Base-by-base conservation (phyloP, 1,284 basidiomycete species). In the Ustilago hordei region DNA sequence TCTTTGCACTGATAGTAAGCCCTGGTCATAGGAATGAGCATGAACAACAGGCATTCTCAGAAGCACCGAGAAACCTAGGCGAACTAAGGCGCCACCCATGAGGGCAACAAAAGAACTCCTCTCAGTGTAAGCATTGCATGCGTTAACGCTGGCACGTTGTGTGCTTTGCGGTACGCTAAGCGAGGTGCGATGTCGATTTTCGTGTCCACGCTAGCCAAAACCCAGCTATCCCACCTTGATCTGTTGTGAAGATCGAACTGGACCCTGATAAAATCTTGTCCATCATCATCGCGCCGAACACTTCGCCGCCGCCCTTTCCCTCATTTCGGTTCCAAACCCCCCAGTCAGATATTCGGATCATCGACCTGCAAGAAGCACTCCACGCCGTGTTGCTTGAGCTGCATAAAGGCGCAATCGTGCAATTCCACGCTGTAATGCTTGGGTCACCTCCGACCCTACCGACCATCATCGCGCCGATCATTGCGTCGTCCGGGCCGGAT, bases 111-210 rank as follows among this genome's bases (percentile, higher is more conserved):
- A 45, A n/a, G 13, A 43, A 43, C 39, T 11, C 15, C 6, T 43
- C 39, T 48, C 45, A 23, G 28, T n/a, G 19, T 19, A 28, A 23
- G 45, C 45, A 8, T 31, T n/a, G 45, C 45, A 19, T 7, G 35
- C 34, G 23, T 55, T 35, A 0, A 12, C 15, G 35, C 8, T 38
- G 52, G 15, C 32, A 39, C 32, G 8, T 9, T 32, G 13, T 28
- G 31, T 9, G n/a, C 11, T 52, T 28, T 28, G 35, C 13, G 23
- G 23, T 28, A 28, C 41, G 36, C 41, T 57, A 57, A 57, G 55
- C 55, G 55, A 57, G 55, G 39, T 57, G n/a, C 6, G 39, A 8
- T 23, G 39, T 39, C 55, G 55, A 56, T 41, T 56, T 56, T 56
- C 11, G 23, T 43, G 19, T 15, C 41, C 41, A 45, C 23, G n/a